A percentile compares a stretch with the other conserved stretches of the same genome.
Evolutionary conservation across 805 yeast genomes (phyloP).

Genomic region (Diddensiella caesifluorescens): DNA sequence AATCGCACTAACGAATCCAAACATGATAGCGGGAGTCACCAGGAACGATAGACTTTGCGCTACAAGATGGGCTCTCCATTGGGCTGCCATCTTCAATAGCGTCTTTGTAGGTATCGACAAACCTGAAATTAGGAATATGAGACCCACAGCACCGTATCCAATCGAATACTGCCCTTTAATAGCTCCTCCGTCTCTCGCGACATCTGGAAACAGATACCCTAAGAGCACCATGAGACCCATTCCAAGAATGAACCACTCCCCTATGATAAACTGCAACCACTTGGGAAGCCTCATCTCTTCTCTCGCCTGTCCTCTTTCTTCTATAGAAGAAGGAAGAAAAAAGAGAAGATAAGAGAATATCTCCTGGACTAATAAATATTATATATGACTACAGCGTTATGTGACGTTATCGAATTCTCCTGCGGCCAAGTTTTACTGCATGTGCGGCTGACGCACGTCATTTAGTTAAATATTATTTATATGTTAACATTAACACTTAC

Average conservation of each 20-base stretch:
- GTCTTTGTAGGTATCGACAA: conserved; percentile 65
- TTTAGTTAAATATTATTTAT: no score
- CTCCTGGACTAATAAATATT: no score
- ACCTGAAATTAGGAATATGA: conserved; percentile 79
- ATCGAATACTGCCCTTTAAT: conserved; percentile 71
- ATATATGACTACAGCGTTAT: no score
- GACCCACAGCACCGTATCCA: conserved; percentile 81
- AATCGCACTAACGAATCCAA: conserved; percentile 66
- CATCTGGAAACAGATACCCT: conserved; percentile 73
- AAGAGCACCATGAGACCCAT: conserved; percentile 69
- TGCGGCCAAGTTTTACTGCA: no score
- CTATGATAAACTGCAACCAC: conserved; percentile 9
- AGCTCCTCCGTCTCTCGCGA: conserved; percentile 78
- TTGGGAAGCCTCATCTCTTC: neutral
- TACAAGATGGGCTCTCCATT: conserved; percentile 81
- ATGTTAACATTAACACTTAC: no score
- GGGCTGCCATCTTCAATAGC: conserved; percentile 54
- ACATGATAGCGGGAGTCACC: conserved; percentile 64
- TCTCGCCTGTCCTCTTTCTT: neutral
- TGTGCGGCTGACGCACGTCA: no score
- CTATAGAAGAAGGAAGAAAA: neutral
- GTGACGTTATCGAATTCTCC: no score
- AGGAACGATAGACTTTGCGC: conserved; percentile 64
- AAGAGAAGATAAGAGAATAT: no score
- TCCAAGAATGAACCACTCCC: conserved; percentile 72